Percentiles rank a stretch among this genome's conserved stretches.
Evolutionary conservation across 2,329 filamentous ascomycete genomes (phyloP).

Genomic region (Aspergillus uvarum): DNA sequence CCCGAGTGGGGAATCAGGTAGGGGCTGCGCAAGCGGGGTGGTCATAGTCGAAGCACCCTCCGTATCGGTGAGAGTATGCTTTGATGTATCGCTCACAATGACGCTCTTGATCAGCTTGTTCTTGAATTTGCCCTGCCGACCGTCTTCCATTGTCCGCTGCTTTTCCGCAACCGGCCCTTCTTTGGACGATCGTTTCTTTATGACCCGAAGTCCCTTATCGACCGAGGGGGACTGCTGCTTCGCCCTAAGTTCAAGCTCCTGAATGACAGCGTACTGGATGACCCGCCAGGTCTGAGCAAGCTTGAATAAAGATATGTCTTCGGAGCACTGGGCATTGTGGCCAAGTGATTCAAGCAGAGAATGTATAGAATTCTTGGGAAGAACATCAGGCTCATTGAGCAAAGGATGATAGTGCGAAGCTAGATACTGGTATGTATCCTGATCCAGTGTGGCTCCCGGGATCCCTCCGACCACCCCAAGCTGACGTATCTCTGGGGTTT

Average conservation of each 20-base stretch:
- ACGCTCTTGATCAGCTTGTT: constrained; percentile 46
- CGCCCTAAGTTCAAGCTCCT: constrained; percentile 48
- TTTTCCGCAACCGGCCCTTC: constrained; percentile 30
- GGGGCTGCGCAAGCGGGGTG: constrained; percentile 55
- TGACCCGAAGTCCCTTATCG: constrained; percentile 22
- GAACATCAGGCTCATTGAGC: constrained; percentile 29
- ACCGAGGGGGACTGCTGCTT: constrained; percentile 30
- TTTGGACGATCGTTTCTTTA: constrained; percentile 31
- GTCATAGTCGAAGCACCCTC: constrained; percentile 58
- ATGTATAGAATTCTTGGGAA: constrained; percentile 27
- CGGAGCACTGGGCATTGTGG: constrained; percentile 55
- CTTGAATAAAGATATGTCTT: constrained; percentile 50
- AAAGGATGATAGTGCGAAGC: constrained; percentile 45
- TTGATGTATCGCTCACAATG: constrained; percentile 37
- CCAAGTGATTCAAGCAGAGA: constrained; percentile 48
- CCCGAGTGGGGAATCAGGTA: constrained; percentile 42
- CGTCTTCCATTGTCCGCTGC: constrained; percentile 30
- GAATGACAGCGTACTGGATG: constrained; percentile 51
- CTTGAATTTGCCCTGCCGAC: constrained; percentile 40
- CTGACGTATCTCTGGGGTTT: constrained; percentile 45
- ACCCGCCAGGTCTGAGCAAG: constrained; percentile 62
- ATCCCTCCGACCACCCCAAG: constrained; percentile 51
- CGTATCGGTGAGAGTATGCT: constrained; percentile 32
- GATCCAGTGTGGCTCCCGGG: constrained; percentile 47
- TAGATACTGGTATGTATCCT: constrained; percentile 43